Evolutionary conservation across 2,329 filamentous ascomycete species (phyloP).

Genomic region (Fusarium sublunatum): DNA sequence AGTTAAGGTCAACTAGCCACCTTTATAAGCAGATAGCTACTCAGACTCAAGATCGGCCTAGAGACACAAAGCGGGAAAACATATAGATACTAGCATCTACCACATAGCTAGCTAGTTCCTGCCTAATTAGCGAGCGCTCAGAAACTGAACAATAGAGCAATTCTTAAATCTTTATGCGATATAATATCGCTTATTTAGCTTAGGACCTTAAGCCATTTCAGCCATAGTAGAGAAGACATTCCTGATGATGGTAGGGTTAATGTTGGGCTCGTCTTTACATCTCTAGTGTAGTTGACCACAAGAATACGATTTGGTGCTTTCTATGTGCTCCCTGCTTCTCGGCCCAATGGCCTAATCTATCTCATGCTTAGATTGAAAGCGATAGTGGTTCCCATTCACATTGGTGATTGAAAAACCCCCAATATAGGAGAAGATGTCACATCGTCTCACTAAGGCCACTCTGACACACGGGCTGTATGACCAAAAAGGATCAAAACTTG

Average conservation of each 20-base stretch:
- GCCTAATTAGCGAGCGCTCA: background rate
- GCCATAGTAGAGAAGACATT: background rate
- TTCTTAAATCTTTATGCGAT: background rate
- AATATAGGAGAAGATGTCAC: no score
- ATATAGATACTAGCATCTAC: background rate
- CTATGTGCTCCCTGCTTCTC: no score
- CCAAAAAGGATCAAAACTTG: background rate
- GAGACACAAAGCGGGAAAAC: background rate
- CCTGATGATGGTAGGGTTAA: background rate
- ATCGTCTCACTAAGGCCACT: slow-evolving; percentile 3
- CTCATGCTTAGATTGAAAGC: no score
- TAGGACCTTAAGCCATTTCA: background rate
- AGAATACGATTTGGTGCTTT: no score
- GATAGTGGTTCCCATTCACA: no score
- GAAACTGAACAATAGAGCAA: background rate
- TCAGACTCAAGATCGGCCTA: background rate
- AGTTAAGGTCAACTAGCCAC: slow-evolving; percentile 7
- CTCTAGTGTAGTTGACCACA: no score
- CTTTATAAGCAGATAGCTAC: slow-evolving; percentile 1
- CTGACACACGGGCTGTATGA: slow-evolving; percentile 10
- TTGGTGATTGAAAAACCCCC: no score
- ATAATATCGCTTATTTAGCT: background rate
- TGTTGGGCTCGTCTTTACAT: no score
- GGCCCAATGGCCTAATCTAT: no score
- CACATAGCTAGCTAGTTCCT: background rate